A percentile compares a stretch with the other conserved stretches of the same genome.
Evolutionary conservation across 1,139 yeast genomes (phyloP).

Genomic region (Taiozyma sp.): DNA sequence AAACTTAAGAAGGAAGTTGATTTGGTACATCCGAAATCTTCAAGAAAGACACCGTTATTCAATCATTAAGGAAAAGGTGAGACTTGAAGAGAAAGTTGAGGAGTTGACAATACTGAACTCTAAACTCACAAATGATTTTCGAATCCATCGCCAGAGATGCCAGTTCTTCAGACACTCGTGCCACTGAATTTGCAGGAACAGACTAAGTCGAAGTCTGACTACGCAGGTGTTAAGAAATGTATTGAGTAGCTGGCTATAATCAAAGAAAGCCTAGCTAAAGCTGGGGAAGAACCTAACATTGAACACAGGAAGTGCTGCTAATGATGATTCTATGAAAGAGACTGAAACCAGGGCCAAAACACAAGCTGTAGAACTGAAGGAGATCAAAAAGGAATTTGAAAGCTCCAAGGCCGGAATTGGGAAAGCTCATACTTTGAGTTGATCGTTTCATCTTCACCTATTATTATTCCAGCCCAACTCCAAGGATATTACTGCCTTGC

Average conservation of each 20-base stretch:
- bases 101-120: slow-evolving; percentile 11
- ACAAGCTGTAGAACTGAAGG: background rate
- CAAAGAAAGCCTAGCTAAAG: background rate
- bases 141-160: slow-evolving; percentile 4
- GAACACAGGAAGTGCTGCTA: background rate
- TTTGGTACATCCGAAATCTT: background rate
- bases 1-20: slow-evolving; percentile 8
- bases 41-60: slow-evolving; percentile 6
- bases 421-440: too few relatives aligned
- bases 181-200: background rate
- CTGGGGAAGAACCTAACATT: background rate
- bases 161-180: background rate
- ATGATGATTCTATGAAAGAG: background rate
- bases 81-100: slow-evolving; percentile 13
- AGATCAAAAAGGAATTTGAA: slow-evolving; percentile 5
- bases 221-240: slow-evolving; percentile 1
- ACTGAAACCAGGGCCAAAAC: background rate
- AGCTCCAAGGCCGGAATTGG: background rate
- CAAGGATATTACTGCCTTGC: too few relatives aligned
- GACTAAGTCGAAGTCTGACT: background rate
- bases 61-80: slow-evolving; percentile 9
- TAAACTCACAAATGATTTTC: slow-evolving; percentile 4
- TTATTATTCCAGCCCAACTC: too few relatives aligned
- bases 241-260: background rate
- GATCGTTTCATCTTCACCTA: too few relatives aligned